Evolutionary conservation across 371 early-diverging fungal species (phyloP).

Genomic region (Mortierella sp.): DNA sequence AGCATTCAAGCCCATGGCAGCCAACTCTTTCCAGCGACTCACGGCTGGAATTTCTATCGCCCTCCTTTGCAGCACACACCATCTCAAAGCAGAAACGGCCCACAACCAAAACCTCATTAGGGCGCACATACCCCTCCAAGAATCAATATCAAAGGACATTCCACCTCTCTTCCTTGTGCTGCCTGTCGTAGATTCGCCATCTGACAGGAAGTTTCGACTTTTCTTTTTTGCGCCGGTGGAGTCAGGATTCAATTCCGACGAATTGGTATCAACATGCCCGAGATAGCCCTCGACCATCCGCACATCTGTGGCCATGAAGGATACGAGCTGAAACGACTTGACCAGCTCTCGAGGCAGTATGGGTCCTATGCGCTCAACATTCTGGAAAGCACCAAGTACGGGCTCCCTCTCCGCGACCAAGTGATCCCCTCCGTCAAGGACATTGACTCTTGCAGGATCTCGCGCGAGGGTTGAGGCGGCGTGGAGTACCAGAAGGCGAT

Average conservation of each 20-base stretch:
- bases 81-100: background rate
- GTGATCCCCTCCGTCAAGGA: slow-evolving; percentile 1
- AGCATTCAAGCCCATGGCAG: background rate
- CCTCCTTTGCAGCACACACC: background rate
- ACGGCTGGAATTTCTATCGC: background rate
- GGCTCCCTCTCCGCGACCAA: background rate
- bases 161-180: slow-evolving; percentile 22
- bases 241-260: background rate
- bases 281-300: background rate
- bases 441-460: background rate
- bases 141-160: background rate
- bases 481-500: background rate
- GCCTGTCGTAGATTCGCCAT: background rate
- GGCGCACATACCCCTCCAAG: background rate
- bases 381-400: slow-evolving; percentile 18
- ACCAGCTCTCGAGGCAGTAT: slow-evolving; percentile 19
- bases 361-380: slow-evolving; percentile 27
- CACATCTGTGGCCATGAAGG: slow-evolving; percentile 26
- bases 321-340: slow-evolving; percentile 19
- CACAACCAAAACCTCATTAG: background rate
- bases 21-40: background rate
- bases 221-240: slow-evolving; percentile 27
- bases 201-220: slow-evolving; percentile 9
- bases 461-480: background rate
- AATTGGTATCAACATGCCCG: background rate